A percentile compares a stretch with the other conserved stretches of the same genome.
These are phyloP conservation scores for Verticillium nonalfalfae DNA, from an alignment of 2,329 filamentous ascomycete species.

Conservation along the genomic window DNA sequence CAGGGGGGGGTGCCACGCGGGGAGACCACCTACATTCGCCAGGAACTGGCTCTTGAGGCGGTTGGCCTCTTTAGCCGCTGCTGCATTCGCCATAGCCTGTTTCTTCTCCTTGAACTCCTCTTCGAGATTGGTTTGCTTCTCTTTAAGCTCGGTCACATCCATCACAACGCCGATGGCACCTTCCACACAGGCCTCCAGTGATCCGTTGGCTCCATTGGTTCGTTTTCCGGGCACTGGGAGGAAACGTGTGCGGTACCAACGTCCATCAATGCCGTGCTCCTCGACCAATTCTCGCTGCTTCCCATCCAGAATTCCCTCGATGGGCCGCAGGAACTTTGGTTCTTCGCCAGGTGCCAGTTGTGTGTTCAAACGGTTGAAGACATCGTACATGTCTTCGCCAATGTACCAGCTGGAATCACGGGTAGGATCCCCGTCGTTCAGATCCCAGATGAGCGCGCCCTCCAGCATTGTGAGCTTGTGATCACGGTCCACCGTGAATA, in stretches of 20 bases:
- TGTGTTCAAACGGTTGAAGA: slow-evolving; percentile 48
- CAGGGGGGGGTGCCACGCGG: no score
- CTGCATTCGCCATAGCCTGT: slow-evolving; percentile 65
- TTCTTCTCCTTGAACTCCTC: slow-evolving; percentile 63
- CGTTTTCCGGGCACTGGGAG: slow-evolving; percentile 57
- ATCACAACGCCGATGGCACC: slow-evolving; percentile 75
- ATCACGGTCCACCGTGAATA: slow-evolving; percentile 64
- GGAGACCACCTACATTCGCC: slow-evolving; percentile 44
- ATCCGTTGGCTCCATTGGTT: slow-evolving; percentile 37
- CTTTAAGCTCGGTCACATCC: slow-evolving; percentile 69
- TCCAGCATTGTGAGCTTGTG: slow-evolving; percentile 62
- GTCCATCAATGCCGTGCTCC: slow-evolving; percentile 53
- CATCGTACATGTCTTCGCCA: slow-evolving; percentile 57
- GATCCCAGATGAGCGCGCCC: slow-evolving; percentile 55
- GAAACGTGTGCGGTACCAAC: slow-evolving; percentile 67
- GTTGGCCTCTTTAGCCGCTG: slow-evolving; percentile 73
- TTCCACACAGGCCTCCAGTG: slow-evolving; percentile 47
- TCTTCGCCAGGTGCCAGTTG: slow-evolving; percentile 34
- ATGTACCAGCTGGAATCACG: slow-evolving; percentile 42
- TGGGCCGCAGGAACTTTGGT: slow-evolving; percentile 46
- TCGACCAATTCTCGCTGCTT: slow-evolving; percentile 52
- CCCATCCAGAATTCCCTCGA: slow-evolving; percentile 60
- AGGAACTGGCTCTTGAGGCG: slow-evolving; percentile 75
- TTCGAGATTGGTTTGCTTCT: slow-evolving; percentile 55
- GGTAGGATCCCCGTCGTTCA: slow-evolving; percentile 22